Evolutionary conservation across 2,329 filamentous ascomycete genomes (phyloP).

Genomic region (Monosporascus sp.): DNA sequence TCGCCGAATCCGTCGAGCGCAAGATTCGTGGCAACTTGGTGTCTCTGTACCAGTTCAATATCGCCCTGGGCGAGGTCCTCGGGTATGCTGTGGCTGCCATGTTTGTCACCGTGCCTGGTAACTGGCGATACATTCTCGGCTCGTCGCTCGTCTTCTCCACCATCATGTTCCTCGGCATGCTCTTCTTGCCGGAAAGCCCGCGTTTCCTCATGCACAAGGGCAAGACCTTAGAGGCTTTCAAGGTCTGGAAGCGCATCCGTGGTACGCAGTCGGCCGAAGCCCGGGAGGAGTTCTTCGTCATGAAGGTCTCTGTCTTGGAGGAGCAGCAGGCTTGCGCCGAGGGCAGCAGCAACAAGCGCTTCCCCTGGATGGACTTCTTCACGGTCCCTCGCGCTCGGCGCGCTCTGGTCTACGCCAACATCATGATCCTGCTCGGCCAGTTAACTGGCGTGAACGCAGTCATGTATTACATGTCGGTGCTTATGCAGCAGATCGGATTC

Average conservation of each 20-base stretch:
- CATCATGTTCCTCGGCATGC: slow-evolving; percentile 57
- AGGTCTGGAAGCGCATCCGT: slow-evolving; percentile 68
- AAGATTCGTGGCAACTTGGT: slow-evolving; percentile 66
- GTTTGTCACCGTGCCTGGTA: slow-evolving; percentile 62
- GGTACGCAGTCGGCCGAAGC: slow-evolving; percentile 52
- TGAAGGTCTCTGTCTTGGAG: slow-evolving; percentile 57
- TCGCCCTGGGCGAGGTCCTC: slow-evolving; percentile 67
- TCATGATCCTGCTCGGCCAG: slow-evolving; percentile 66
- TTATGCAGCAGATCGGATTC: slow-evolving; percentile 67
- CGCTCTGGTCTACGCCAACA: slow-evolving; percentile 61
- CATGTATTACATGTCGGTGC: slow-evolving; percentile 65
- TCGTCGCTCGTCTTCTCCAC: slow-evolving; percentile 67
- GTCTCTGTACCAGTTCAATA: slow-evolving; percentile 71
- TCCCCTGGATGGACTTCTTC: slow-evolving; percentile 70
- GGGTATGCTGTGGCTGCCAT: slow-evolving; percentile 70
- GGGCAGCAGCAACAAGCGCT: slow-evolving; percentile 48
- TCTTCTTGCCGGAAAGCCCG: slow-evolving; percentile 66
- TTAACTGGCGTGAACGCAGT: slow-evolving; percentile 66
- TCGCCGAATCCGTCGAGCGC: slow-evolving; percentile 66
- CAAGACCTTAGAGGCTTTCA: slow-evolving; percentile 52
- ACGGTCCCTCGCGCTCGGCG: slow-evolving; percentile 63
- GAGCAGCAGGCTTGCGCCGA: slow-evolving; percentile 50
- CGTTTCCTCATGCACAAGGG: slow-evolving; percentile 67
- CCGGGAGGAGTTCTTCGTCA: slow-evolving; percentile 66
- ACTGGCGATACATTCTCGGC: slow-evolving; percentile 70